Evolutionary conservation across 768 basidiomycete species (phyloP).

Genomic region (Russula foetens): DNA sequence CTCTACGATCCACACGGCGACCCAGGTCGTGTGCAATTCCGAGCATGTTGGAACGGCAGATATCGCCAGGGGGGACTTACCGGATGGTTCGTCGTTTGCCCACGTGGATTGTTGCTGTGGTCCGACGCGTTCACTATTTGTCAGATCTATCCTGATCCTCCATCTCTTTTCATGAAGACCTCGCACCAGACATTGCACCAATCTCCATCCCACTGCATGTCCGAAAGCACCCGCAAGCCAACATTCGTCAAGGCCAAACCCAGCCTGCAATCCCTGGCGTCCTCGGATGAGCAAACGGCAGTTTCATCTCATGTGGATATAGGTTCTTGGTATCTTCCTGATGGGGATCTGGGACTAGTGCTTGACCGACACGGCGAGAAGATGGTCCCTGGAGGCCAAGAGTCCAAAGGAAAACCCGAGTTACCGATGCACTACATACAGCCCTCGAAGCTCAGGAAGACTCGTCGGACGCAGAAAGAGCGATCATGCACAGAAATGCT

Average conservation of each 20-base stretch:
- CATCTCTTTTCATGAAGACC: conserved; percentile 13
- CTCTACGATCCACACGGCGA: conserved; percentile 18
- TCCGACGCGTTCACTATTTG: neutral
- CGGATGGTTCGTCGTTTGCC: conserved; percentile 10
- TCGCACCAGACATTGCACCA: conserved; percentile 2
- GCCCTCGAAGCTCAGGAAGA: conserved; percentile 9
- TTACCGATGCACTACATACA: conserved; percentile 17
- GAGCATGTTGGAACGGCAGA: neutral
- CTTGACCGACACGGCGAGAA: neutral
- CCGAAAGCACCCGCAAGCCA: conserved; percentile 9
- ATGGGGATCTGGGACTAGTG: neutral
- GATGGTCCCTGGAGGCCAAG: neutral
- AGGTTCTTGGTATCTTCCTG: conserved; percentile 14
- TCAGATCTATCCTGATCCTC: conserved; percentile 19
- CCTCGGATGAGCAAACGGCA: conserved; percentile 1
- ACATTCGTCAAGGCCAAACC: conserved; percentile 7
- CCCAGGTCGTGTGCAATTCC: conserved; percentile 12
- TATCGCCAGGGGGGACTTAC: conserved; percentile 5
- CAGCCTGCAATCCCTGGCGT: conserved; percentile 13
- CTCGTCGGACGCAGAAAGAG: conserved; percentile 2
- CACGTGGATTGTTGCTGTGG: neutral
- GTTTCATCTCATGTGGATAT: conserved; percentile 9
- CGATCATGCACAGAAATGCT: conserved; percentile 14
- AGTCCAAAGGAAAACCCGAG: neutral
- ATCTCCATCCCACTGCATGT: conserved; percentile 7